These are phyloP conservation scores for Diplogelasinospora grovesii DNA, from an alignment of 495 filamentous ascomycete species.

Conservation along the genomic window DNA sequence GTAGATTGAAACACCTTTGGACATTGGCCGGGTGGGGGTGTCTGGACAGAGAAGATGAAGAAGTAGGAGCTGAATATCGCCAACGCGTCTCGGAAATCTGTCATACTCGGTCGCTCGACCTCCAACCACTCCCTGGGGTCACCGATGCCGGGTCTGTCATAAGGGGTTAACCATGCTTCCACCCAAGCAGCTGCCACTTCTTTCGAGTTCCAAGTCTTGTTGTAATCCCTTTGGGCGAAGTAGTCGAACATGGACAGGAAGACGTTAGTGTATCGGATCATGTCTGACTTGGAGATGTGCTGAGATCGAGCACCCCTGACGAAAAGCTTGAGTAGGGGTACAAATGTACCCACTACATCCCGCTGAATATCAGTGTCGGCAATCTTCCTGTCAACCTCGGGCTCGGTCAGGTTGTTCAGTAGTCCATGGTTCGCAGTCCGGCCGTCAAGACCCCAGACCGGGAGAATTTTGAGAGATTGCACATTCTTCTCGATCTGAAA, in stretches of 20 bases:
- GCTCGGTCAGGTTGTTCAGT: slow-evolving; percentile 55
- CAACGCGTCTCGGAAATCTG: slow-evolving; percentile 49
- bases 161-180: slow-evolving; percentile 53
- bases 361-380: slow-evolving; percentile 41
- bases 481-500: slow-evolving; percentile 62
- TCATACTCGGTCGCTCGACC: slow-evolving; percentile 53
- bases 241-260: slow-evolving; percentile 20
- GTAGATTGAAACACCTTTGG: slow-evolving; percentile 62
- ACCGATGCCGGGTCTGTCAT: slow-evolving; percentile 43
- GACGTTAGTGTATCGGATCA: slow-evolving; percentile 20
- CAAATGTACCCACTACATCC: slow-evolving; percentile 55
- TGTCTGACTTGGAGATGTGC: slow-evolving; percentile 10
- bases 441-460: slow-evolving; percentile 61
- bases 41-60: slow-evolving; percentile 62
- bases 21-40: slow-evolving; percentile 56
- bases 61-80: slow-evolving; percentile 61
- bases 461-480: slow-evolving; percentile 57
- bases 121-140: slow-evolving; percentile 49
- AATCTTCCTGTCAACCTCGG: slow-evolving; percentile 50
- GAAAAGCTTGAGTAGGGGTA: slow-evolving; percentile 53
- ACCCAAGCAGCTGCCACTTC: slow-evolving; percentile 56
- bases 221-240: slow-evolving; percentile 44
- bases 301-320: slow-evolving; percentile 36
- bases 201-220: slow-evolving; percentile 55
- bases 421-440: slow-evolving; percentile 56